These are phyloP conservation scores for Orbilia oligospora DNA, from an alignment of 2,329 filamentous ascomycete species.

Conservation along the genomic window DNA sequence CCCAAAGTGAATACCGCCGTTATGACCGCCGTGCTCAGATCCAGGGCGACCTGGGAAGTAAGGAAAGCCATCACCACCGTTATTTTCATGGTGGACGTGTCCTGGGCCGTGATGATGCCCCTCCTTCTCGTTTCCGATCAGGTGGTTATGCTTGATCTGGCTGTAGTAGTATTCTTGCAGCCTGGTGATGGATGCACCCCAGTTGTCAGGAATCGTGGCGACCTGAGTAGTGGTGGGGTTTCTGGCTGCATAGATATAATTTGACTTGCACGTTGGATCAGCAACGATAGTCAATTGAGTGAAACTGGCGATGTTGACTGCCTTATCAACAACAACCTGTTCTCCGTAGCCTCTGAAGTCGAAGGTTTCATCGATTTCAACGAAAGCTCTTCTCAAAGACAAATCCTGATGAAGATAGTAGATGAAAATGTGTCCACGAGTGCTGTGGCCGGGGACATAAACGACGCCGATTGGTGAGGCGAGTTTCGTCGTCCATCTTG, in stretches of 20 bases:
- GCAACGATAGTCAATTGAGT: constrained; percentile 22
- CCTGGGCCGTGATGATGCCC: not conserved
- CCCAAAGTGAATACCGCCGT: constrained; percentile 6
- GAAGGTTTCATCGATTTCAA: constrained; percentile 17
- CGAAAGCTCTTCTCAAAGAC: constrained; percentile 3
- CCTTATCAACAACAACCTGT: constrained; percentile 8
- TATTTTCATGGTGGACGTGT: constrained; percentile 12
- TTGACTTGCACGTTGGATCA: not conserved
- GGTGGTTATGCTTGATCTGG: constrained; percentile 21
- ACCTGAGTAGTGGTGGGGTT: constrained; percentile 2
- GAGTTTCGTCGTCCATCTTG: not conserved
- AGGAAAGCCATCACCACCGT: not conserved
- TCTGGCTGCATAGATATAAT: constrained; percentile 11
- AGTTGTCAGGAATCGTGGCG: not conserved
- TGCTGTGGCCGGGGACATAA: constrained; percentile 5
- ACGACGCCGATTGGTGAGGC: not conserved
- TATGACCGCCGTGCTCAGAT: constrained; percentile 7
- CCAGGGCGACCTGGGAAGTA: not conserved
- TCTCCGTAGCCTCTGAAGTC: constrained; percentile 24
- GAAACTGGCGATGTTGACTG: not conserved
- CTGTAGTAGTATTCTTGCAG: constrained; percentile 22
- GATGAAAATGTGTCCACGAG: constrained; percentile 10
- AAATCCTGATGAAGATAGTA: constrained; percentile 17
- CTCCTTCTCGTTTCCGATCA: constrained; percentile 1
- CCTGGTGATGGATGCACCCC: constrained; percentile 4